phyloP scores from a whole-genome alignment of 257 asterid species.

The Solanum dulcamara region DNA sequence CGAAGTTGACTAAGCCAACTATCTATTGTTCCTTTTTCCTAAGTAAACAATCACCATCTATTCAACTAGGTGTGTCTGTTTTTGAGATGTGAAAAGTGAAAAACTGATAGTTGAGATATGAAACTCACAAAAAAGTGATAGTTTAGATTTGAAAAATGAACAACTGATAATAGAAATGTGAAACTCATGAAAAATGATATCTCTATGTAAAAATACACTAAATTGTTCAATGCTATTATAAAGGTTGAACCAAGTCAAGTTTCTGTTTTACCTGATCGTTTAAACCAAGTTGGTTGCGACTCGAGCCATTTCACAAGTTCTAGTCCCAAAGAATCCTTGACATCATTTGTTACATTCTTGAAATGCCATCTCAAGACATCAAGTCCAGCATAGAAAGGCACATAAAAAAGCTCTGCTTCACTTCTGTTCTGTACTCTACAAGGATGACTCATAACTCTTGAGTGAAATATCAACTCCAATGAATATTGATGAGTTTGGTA shows the following conservation, averaged over 20 bases:
- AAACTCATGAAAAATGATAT: not conserved
- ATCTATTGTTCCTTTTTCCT: not conserved
- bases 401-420: constrained; percentile 46
- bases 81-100: not conserved
- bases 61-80: not conserved
- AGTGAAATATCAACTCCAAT: constrained; percentile 57
- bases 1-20: not conserved
- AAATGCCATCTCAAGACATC: constrained; percentile 69
- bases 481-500: constrained; percentile 59
- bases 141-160: not conserved
- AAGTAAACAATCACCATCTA: not conserved
- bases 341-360: constrained; percentile 37
- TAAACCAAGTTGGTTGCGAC: constrained; percentile 35
- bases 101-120: not conserved
- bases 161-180: not conserved
- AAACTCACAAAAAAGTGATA: not conserved
- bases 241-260: not conserved
- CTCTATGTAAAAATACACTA: not conserved
- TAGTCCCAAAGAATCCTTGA: constrained; percentile 35
- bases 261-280: constrained; percentile 17
- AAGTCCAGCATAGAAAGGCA: constrained; percentile 66
- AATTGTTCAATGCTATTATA: not conserved
- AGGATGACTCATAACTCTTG: constrained; percentile 43
- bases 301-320: constrained; percentile 48
- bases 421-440: constrained; percentile 39